A percentile compares a stretch with the other conserved stretches of the same genome.
Evolutionary conservation across 495 filamentous ascomycete genomes (phyloP).

Genomic region (Penicillium argentinense): DNA sequence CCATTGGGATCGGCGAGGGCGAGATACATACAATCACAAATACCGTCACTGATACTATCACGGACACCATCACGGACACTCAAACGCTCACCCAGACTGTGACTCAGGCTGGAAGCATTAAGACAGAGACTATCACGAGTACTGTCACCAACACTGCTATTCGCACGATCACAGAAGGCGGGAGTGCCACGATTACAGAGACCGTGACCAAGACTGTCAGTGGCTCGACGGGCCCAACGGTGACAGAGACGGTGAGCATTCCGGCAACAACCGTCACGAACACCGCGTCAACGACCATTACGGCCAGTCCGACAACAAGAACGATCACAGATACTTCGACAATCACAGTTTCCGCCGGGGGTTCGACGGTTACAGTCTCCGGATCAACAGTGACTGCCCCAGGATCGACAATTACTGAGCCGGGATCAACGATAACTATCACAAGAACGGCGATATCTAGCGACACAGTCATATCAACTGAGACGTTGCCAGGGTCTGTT

Average conservation of each 20-base stretch:
- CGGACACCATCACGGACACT: conserved; percentile 7
- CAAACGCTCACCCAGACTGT: neutral
- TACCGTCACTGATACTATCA: conserved; percentile 13
- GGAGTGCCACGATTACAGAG: neutral
- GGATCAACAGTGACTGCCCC: neutral
- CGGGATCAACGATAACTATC: conserved; percentile 8
- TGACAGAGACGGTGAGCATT: neutral
- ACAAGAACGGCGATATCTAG: neutral
- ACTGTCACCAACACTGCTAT: neutral
- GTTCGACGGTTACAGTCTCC: neutral
- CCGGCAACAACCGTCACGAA: neutral
- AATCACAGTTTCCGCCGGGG: neutral
- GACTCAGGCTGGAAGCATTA: neutral
- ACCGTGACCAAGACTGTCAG: neutral
- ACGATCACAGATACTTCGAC: neutral
- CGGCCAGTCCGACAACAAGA: neutral
- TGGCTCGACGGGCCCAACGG: neutral
- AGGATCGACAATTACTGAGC: neutral
- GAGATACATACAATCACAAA: conserved; percentile 1
- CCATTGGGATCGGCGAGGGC: conserved; percentile 9
- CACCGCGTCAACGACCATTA: neutral
- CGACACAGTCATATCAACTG: neutral
- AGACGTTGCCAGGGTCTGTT: conserved; percentile 7
- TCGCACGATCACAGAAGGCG: too few species aligned
- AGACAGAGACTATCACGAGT: conserved; percentile 9